A percentile compares a stretch with the other conserved stretches of the same genome.
Evolutionary conservation across 2,329 filamentous ascomycete species (phyloP).

Genomic region (Beauveria australis): DNA sequence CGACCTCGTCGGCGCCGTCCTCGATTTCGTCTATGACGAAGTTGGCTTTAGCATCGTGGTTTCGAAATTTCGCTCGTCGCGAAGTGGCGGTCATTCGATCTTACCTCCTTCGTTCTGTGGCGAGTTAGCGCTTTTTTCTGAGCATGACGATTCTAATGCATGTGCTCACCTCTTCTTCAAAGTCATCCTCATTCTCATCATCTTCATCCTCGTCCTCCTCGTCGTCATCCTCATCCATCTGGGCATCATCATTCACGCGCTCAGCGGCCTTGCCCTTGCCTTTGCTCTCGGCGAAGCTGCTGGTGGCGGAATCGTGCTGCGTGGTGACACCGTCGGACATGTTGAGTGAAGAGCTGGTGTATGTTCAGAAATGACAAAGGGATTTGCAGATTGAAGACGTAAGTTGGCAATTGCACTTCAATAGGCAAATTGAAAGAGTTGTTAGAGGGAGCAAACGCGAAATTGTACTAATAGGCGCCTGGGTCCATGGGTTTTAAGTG

Average conservation of each 20-base stretch:
- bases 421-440: background rate
- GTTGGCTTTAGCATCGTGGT: background rate
- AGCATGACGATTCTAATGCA: background rate
- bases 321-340: slow-evolving; percentile 46
- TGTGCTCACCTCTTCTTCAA: slow-evolving; percentile 19
- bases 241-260: slow-evolving; percentile 45
- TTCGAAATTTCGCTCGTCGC: background rate
- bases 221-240: slow-evolving; percentile 69
- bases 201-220: slow-evolving; percentile 61
- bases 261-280: slow-evolving; percentile 77
- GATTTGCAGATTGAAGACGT: background rate
- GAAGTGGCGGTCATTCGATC: slow-evolving; percentile 16
- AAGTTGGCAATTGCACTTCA: background rate
- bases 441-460: slow-evolving; percentile 5
- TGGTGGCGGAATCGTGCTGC: slow-evolving; percentile 35
- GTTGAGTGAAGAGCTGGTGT: slow-evolving; percentile 13
- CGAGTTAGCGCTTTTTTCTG: slow-evolving; percentile 17
- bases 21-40: slow-evolving; percentile 47
- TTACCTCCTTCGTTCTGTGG: slow-evolving; percentile 16
- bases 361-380: background rate
- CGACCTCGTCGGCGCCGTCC: slow-evolving; percentile 86
- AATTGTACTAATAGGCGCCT: background rate
- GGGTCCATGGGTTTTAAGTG: slow-evolving; percentile 3
- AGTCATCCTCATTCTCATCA: slow-evolving; percentile 26
- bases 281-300: slow-evolving; percentile 51